Base-by-base conservation (phyloP, 2,329 filamentous ascomycete species). In the Colletotrichum destructivum region DNA sequence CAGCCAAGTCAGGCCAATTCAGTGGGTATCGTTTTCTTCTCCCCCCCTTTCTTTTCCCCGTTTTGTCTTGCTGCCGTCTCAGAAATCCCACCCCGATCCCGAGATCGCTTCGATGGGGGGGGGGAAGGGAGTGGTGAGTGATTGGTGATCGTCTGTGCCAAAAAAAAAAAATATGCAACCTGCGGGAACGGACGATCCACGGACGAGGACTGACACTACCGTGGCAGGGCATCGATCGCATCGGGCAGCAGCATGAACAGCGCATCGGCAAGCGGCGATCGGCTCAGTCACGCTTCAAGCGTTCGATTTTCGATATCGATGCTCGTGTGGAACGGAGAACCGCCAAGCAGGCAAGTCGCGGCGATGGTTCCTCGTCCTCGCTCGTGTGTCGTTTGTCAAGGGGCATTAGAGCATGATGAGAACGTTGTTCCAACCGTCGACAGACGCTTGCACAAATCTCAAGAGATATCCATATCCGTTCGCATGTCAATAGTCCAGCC, bases 101-200 rank as follows among this genome's bases (percentile, higher is more conserved):
- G 18, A 46, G 55, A 38, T 60, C 55, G 40, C 55, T 13, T 57
- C 38, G 56, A 44, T 35, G n/a, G n/a, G 55, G 40, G 16, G 11
- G 40, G 12, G 21, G 7, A 26, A 23, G 38, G 11, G 47, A 11
- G 21, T 51, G n/a, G 2, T 21, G 47, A 13, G 21, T 4, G 21
- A 13, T 12, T 26, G 7, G 31, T 21, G 59, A 51, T 51, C 59
- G 31, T 49, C 59, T 7, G 16, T 62, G 31, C n/a, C 26, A 26
- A 1, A 26, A 4, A 26, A 26, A 26, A 26, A 26, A 8, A 23
- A 18, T 5, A 26, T 51, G 31, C 13, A 35, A n/a, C 35, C 46
- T 54, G 61, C 61, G 35, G 60, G 46, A 62, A 52, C 31, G 11
- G 61, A 54, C 35, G 61, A 54, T n/a, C n/a, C 35, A 52, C 49